Percentiles rank a stretch among this genome's conserved stretches.
Conservation (phyloP, 2,329 filamentous ascomycete species). For the Dactylellina leptospora region DNA sequence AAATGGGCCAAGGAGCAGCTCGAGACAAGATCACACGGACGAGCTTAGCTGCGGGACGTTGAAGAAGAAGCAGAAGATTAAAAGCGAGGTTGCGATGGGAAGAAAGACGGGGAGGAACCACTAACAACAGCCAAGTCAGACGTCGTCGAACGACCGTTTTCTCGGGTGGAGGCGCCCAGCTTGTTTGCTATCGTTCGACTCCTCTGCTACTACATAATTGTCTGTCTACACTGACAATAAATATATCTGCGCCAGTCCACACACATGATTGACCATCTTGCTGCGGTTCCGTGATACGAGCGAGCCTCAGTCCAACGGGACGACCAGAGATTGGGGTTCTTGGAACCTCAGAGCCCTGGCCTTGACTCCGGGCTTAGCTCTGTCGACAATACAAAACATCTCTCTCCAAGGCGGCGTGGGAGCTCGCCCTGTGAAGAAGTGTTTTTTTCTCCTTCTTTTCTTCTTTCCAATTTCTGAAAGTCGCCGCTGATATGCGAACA, state of each 20-base stretch:
- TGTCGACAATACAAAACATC: not conserved
- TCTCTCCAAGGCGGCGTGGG: not conserved
- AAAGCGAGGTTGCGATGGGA: no score
- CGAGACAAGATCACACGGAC: not conserved
- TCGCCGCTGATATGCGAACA: not conserved
- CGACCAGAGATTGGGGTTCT: not conserved
- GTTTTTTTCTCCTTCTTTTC: not conserved
- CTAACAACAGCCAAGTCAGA: not conserved
- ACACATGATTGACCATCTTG: no score
- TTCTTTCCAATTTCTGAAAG: not conserved
- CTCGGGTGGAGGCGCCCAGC: constrained; percentile 51
- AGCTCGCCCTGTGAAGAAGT: constrained; percentile 3
- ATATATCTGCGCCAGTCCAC: not conserved
- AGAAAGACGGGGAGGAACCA: no score
- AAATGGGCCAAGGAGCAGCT: constrained; percentile 6
- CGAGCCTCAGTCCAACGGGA: not conserved
- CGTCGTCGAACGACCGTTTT: constrained; percentile 23
- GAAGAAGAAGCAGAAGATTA: no score
- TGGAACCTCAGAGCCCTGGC: not conserved
- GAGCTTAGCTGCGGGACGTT: not conserved
- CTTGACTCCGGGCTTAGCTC: not conserved
- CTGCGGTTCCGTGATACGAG: constrained; percentile 40
- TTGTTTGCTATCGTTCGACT: constrained; percentile 7
- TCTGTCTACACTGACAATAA: no score
- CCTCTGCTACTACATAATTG: no score